Evolutionary conservation across 2,329 filamentous ascomycete genomes (phyloP).

Genomic region (Trichoderma citrinoviride): DNA sequence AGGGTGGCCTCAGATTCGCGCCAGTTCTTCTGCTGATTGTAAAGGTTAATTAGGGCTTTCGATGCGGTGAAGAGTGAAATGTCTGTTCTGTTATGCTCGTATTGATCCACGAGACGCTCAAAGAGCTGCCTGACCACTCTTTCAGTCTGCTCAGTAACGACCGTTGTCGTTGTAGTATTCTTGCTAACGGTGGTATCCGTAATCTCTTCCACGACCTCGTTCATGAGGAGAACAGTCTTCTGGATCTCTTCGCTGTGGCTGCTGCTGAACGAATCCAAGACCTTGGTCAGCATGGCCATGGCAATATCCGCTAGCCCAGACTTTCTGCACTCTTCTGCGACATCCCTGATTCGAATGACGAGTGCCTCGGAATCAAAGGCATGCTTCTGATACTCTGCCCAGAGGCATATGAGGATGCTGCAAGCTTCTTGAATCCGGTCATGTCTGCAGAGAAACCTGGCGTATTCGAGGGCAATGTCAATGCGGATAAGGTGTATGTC

Average conservation of each 20-base stretch:
- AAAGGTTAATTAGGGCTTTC: slow-evolving; percentile 35
- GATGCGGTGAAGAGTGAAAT: slow-evolving; percentile 37
- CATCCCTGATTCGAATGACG: slow-evolving; percentile 37
- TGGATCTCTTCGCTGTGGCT: slow-evolving; percentile 35
- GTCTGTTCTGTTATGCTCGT: slow-evolving; percentile 36
- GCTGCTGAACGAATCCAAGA: slow-evolving; percentile 41
- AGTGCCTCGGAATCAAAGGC: slow-evolving; percentile 34
- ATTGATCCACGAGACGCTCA: slow-evolving; percentile 37
- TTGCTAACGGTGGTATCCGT: slow-evolving; percentile 35
- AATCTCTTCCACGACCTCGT: slow-evolving; percentile 41
- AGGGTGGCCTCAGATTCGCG: slow-evolving; percentile 37
- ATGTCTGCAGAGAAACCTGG: slow-evolving; percentile 34
- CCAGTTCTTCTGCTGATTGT: slow-evolving; percentile 35
- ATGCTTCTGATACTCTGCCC: slow-evolving; percentile 34
- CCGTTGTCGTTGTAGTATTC: slow-evolving; percentile 35
- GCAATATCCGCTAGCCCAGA: slow-evolving; percentile 38
- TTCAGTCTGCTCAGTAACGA: slow-evolving; percentile 33
- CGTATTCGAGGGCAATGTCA: slow-evolving; percentile 40
- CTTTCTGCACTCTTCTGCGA: slow-evolving; percentile 34
- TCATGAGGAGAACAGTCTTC: slow-evolving; percentile 38
- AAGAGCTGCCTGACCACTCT: slow-evolving; percentile 37
- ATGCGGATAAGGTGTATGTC: slow-evolving; percentile 40
- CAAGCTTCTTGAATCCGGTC: slow-evolving; percentile 38
- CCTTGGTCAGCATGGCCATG: slow-evolving; percentile 37
- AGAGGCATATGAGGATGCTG: slow-evolving; percentile 41